These are phyloP conservation scores for Tricholoma sp. DNA, from an alignment of 768 basidiomycete species.

Conservation along the genomic window DNA sequence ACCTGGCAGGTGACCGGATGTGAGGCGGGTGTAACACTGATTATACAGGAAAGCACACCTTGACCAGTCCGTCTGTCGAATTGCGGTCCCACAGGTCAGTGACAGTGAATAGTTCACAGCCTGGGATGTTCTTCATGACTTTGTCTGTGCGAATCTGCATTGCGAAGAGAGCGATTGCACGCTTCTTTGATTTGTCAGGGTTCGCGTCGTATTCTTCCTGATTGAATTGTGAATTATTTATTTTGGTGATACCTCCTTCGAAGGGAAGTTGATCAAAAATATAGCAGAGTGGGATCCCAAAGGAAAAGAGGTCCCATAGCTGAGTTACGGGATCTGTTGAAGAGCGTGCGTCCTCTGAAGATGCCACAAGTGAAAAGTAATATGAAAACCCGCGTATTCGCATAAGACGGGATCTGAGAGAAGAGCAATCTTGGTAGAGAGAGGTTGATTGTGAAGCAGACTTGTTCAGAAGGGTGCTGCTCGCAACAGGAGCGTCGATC, in stretches of 20 bases:
- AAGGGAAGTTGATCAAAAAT: conserved; percentile 88
- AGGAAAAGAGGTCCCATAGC: conserved; percentile 90
- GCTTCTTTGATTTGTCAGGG: conserved; percentile 84
- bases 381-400: conserved; percentile 69
- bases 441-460: conserved; percentile 82
- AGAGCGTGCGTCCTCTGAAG: conserved; percentile 55
- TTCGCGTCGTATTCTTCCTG: conserved; percentile 58
- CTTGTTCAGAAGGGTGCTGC: conserved; percentile 88
- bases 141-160: conserved; percentile 76
- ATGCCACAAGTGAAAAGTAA: conserved; percentile 59
- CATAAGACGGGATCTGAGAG: conserved; percentile 69
- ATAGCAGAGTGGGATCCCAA: conserved; percentile 92
- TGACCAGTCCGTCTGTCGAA: conserved; percentile 91
- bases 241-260: conserved; percentile 53
- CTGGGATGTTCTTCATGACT: conserved; percentile 53
- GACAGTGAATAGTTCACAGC: conserved; percentile 82
- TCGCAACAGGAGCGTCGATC: conserved; percentile 70
- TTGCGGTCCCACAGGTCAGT: conserved; percentile 88
- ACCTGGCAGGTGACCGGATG: conserved; percentile 45
- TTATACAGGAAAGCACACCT: conserved; percentile 48
- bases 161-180: conserved; percentile 84
- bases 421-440: conserved; percentile 88
- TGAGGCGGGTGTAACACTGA: neutral
- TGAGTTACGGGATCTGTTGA: conserved; percentile 92
- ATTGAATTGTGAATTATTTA: conserved; percentile 62